phyloP scores from a whole-genome alignment of 768 basidiomycete genomes.

The Termitomyces sp. region DNA sequence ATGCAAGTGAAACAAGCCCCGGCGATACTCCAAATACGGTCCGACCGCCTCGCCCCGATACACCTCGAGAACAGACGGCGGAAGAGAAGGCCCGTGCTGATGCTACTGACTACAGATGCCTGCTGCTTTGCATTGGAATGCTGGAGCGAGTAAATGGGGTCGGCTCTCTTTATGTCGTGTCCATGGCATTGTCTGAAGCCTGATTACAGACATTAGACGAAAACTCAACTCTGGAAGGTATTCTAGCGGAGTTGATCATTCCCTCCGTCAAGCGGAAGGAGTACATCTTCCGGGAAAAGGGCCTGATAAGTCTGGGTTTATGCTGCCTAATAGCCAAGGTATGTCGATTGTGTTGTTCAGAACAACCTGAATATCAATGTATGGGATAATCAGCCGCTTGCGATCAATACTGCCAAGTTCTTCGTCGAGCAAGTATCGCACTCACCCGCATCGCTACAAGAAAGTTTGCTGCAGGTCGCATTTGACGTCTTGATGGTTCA shows the following conservation, averaged over 20 bases:
- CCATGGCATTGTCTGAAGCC: background rate
- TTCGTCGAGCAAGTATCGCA: constrained; percentile 59
- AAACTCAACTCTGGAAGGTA: constrained; percentile 68
- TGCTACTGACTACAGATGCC: constrained; percentile 65
- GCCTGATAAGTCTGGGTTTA: constrained; percentile 63
- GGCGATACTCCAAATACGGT: constrained; percentile 22
- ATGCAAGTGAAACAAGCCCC: constrained; percentile 20
- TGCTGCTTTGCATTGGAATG: constrained; percentile 76
- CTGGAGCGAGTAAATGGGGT: constrained; percentile 85
- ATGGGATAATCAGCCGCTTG: constrained; percentile 21
- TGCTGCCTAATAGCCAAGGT: constrained; percentile 75
- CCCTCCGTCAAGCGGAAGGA: constrained; percentile 82
- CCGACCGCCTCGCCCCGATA: constrained; percentile 16
- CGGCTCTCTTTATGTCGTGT: constrained; percentile 19
- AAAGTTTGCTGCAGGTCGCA: constrained; percentile 69
- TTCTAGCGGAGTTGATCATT: constrained; percentile 77
- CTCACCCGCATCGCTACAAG: constrained; percentile 59
- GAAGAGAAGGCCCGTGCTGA: constrained; percentile 58
- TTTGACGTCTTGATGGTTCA: constrained; percentile 89
- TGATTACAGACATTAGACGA: constrained; percentile 51
- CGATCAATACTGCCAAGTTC: constrained; percentile 43
- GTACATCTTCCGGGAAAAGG: constrained; percentile 53
- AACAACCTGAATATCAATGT: background rate
- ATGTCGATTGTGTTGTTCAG: background rate
- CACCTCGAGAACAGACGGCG: constrained; percentile 39